These are phyloP conservation scores for Zopfochytrium polystomum DNA, from an alignment of 371 early-diverging fungal genomes.

Conservation along the genomic window DNA sequence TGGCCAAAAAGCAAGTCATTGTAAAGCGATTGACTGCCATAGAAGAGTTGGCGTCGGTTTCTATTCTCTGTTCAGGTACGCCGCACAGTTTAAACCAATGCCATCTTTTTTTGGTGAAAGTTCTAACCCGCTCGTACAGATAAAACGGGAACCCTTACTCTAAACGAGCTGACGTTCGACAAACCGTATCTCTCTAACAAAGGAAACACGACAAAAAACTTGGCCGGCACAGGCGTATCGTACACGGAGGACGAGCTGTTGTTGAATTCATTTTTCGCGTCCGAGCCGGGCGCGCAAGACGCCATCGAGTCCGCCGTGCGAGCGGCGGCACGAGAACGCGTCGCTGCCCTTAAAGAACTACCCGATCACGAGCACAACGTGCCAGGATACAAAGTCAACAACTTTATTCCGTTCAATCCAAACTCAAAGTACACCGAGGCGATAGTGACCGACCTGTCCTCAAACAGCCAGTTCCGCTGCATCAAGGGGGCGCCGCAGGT, in stretches of 20 bases:
- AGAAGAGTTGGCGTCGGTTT: slow-evolving; percentile 92
- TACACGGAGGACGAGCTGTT: slow-evolving; percentile 81
- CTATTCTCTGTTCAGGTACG: slow-evolving; percentile 76
- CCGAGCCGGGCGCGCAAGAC: slow-evolving; percentile 87
- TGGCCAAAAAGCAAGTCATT: slow-evolving; percentile 90
- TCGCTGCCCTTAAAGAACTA: slow-evolving; percentile 60
- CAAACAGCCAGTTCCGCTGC: slow-evolving; percentile 68
- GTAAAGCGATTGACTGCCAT: slow-evolving; percentile 92
- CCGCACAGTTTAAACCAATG: background rate
- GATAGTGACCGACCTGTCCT: slow-evolving; percentile 66
- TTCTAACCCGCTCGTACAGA: slow-evolving; percentile 46
- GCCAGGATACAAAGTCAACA: slow-evolving; percentile 80
- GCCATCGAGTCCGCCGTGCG: slow-evolving; percentile 89
- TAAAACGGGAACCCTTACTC: slow-evolving; percentile 94
- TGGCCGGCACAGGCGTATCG: slow-evolving; percentile 35
- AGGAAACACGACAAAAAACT: slow-evolving; percentile 39
- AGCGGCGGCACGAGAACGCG: slow-evolving; percentile 71
- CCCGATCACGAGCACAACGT: slow-evolving; percentile 56
- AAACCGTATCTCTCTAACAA: slow-evolving; percentile 75
- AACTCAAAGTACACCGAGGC: slow-evolving; percentile 87
- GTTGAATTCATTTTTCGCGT: slow-evolving; percentile 77
- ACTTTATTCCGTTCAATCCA: slow-evolving; percentile 90
- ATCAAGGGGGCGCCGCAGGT: slow-evolving; percentile 96
- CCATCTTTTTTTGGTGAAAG: background rate
- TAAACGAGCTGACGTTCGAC: slow-evolving; percentile 81